Evolutionary conservation across 164 flowering plant genomes (phyloP).

Genomic region (Annona cherimola): DNA sequence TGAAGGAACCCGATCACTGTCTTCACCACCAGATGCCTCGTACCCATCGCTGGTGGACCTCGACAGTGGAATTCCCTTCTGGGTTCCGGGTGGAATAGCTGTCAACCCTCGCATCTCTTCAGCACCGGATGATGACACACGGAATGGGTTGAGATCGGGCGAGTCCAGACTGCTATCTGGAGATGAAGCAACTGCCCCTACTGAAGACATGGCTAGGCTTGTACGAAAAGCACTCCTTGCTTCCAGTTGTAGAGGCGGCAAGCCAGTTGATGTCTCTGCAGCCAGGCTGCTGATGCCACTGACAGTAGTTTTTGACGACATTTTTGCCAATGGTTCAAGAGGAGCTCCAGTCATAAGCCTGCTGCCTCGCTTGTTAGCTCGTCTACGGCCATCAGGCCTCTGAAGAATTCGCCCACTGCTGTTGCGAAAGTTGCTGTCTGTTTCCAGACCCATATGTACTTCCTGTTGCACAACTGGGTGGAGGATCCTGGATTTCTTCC

Average conservation of each 20-base stretch:
- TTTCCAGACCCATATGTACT: conserved; percentile 38
- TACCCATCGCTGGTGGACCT: conserved; percentile 95
- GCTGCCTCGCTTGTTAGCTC: conserved; percentile 52
- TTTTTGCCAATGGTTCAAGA: conserved; percentile 31
- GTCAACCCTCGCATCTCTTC: conserved; percentile 57
- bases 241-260: conserved; percentile 81
- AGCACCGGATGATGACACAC: too few species aligned
- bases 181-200: conserved; percentile 56
- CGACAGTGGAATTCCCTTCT: conserved; percentile 51
- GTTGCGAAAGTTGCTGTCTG: conserved; percentile 71
- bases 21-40: conserved; percentile 97
- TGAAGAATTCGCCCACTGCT: conserved; percentile 49
- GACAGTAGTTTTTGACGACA: conserved; percentile 33
- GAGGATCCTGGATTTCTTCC: conserved; percentile 78
- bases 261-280: conserved; percentile 38
- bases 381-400: conserved; percentile 51
- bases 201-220: conserved; percentile 57
- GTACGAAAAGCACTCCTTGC: conserved; percentile 78
- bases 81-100: conserved; percentile 27
- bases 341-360: conserved; percentile 70
- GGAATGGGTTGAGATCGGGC: conserved; percentile 76
- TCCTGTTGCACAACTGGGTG: conserved; percentile 69
- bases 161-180: conserved; percentile 93
- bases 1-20: conserved; percentile 75
- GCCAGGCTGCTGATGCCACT: conserved; percentile 22